These are phyloP conservation scores for Cladophialophora immunda DNA, from an alignment of 2,329 filamentous ascomycete species.

Conservation along the genomic window DNA sequence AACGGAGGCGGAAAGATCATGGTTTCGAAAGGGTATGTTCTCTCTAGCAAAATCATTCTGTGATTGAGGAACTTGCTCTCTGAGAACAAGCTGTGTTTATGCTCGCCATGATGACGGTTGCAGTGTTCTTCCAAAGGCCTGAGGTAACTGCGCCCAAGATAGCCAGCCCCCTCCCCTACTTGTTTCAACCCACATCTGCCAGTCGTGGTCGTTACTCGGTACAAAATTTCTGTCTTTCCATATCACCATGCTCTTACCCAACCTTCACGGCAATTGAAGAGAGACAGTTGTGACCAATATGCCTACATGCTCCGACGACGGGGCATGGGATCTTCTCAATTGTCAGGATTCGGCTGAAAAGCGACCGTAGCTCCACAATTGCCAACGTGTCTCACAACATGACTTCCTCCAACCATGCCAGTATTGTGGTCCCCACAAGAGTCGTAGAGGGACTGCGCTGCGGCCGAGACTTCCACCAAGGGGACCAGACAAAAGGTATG, in stretches of 20 bases:
- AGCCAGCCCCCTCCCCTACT: neutral
- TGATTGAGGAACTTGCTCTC: neutral
- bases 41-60: neutral
- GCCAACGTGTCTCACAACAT: slow-evolving; percentile 14
- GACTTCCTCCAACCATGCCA: slow-evolving; percentile 12
- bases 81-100: neutral
- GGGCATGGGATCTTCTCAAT: neutral
- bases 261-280: neutral
- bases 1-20: too few species aligned
- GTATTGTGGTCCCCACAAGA: slow-evolving; percentile 10
- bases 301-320: neutral
- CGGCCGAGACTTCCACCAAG: slow-evolving; percentile 21
- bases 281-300: too few species aligned
- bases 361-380: slow-evolving; percentile 7
- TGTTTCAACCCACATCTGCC: neutral
- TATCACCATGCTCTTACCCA: neutral
- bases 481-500: slow-evolving; percentile 10
- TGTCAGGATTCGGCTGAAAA: neutral
- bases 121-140: neutral
- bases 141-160: neutral
- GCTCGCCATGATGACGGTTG: neutral
- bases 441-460: slow-evolving; percentile 16
- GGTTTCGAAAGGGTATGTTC: neutral
- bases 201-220: neutral
- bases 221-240: neutral